Percentiles rank a stretch among this genome's conserved stretches.
Conservation (phyloP, 768 basidiomycete species). For the Leccinum incarnatum region DNA sequence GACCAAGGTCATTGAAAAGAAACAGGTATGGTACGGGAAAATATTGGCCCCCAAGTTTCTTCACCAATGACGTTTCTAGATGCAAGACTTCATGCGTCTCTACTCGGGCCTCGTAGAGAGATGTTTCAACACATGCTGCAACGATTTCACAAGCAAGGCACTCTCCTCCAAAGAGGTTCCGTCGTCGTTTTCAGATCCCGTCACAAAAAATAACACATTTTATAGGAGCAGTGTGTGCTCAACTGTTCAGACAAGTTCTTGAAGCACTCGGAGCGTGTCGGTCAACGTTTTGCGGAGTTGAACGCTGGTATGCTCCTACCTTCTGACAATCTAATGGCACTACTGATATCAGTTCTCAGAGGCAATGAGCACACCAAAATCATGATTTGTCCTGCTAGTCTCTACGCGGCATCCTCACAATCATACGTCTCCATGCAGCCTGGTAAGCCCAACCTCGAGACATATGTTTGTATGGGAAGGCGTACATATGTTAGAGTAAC, state of each 20-base stretch:
- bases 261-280: constrained; percentile 93
- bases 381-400: constrained; percentile 17
- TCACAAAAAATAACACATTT: constrained; percentile 7
- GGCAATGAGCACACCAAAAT: constrained; percentile 31
- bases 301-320: constrained; percentile 73
- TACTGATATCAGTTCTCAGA: constrained; percentile 20
- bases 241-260: constrained; percentile 98
- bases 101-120: constrained; percentile 94
- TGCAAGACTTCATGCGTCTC: constrained; percentile 97
- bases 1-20: constrained; percentile 91
- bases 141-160: constrained; percentile 95
- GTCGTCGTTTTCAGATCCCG: neutral
- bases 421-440: constrained; percentile 1
- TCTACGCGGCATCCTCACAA: neutral
- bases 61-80: constrained; percentile 45
- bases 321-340: neutral
- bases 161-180: constrained; percentile 89
- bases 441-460: constrained; percentile 13
- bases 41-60: neutral
- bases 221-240: constrained; percentile 83
- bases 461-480: constrained; percentile 13
- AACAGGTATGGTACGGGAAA: constrained; percentile 68
- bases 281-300: constrained; percentile 86
- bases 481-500: constrained; percentile 19
- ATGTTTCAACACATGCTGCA: constrained; percentile 93